Evolutionary conservation across 129 eudicot species (phyloP).

Genomic region (Flaveria linearis): DNA sequence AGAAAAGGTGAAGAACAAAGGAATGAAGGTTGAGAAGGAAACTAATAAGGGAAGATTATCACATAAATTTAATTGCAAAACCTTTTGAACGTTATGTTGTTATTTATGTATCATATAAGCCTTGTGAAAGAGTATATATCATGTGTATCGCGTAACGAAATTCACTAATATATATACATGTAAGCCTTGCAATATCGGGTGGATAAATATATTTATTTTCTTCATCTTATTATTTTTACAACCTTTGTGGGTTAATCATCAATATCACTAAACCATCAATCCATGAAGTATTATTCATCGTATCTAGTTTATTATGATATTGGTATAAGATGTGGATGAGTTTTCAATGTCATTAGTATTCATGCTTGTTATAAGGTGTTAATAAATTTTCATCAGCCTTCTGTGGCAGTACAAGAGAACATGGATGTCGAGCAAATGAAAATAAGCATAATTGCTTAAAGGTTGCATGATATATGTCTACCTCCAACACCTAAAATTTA

Average conservation of each 20-base stretch:
- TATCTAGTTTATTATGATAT: too few species aligned
- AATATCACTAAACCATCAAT: too few species aligned
- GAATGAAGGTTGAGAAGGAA: slow-evolving; percentile 34
- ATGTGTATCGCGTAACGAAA: background rate
- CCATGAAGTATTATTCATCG: too few species aligned
- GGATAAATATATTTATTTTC: too few species aligned
- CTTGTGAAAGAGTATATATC: background rate
- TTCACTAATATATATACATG: background rate
- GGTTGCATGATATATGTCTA: too few species aligned
- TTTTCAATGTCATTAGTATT: background rate
- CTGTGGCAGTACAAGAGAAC: background rate
- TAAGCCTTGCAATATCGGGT: background rate
- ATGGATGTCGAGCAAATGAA: background rate
- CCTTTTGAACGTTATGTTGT: slow-evolving; percentile 1
- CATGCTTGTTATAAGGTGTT: background rate
- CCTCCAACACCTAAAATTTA: too few species aligned
- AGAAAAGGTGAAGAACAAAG: slow-evolving; percentile 28
- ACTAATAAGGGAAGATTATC: slow-evolving; percentile 34
- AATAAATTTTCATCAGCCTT: background rate
- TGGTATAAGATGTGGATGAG: too few species aligned
- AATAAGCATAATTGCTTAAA: too few species aligned
- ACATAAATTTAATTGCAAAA: slow-evolving; percentile 30
- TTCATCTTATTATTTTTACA: too few species aligned
- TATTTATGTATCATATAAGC: background rate
- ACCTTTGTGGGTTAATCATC: too few species aligned